phyloP scores from a whole-genome alignment of 345 rosid species.

The Ceriops tagal region DNA sequence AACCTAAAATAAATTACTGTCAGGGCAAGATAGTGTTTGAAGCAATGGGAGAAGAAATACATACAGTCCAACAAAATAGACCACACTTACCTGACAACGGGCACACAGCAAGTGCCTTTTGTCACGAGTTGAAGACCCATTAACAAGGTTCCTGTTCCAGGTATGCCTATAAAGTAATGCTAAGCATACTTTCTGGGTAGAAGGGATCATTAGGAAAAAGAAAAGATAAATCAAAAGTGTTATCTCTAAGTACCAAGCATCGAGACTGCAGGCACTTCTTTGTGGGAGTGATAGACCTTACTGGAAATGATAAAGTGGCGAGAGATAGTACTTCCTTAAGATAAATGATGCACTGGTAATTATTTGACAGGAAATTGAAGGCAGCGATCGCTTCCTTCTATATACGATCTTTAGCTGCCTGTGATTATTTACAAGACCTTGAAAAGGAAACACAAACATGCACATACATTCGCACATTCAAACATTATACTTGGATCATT shows the following conservation, averaged over 20 bases:
- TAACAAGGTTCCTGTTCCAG: constrained; percentile 22
- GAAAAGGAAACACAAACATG: not conserved
- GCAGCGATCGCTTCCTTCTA: constrained; percentile 77
- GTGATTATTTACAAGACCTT: constrained; percentile 19
- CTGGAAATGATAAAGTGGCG: constrained; percentile 63
- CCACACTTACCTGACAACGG: constrained; percentile 24
- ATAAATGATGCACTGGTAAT: constrained; percentile 90
- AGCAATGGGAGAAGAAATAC: not conserved
- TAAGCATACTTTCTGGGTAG: not conserved
- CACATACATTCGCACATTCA: not conserved
- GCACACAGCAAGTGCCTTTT: constrained; percentile 21
- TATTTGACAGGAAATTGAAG: constrained; percentile 75
- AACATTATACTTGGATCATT: not conserved
- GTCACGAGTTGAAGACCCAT: constrained; percentile 30
- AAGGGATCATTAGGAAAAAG: not conserved
- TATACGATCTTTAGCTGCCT: constrained; percentile 74
- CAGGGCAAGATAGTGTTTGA: not conserved
- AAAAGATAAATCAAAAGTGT: not conserved
- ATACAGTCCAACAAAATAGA: not conserved
- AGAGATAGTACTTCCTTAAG: constrained; percentile 64
- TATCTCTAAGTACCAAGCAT: constrained; percentile 31
- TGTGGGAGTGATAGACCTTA: constrained; percentile 60
- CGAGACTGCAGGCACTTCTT: constrained; percentile 34
- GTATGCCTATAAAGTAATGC: constrained; percentile 18
- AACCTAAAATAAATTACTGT: not conserved